Conservation (phyloP, 176 grass and related monocot genomes). For the Poa annua region DNA sequence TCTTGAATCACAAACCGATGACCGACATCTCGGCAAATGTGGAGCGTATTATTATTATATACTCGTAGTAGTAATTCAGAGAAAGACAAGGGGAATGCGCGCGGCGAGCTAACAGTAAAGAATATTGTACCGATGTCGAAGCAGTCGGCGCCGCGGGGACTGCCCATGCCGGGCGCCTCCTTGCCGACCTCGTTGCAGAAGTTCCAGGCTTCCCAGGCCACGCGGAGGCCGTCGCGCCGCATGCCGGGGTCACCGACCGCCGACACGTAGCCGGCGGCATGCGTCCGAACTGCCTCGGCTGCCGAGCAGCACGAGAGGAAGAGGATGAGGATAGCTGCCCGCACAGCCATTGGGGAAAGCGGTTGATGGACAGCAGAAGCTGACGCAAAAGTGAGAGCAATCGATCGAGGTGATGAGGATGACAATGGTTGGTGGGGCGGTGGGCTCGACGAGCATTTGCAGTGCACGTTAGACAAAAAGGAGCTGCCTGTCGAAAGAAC, state of each 20-base stretch:
- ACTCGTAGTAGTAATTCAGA: too few relatives aligned
- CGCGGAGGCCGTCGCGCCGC: conserved; percentile 73
- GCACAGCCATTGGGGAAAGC: conserved; percentile 22
- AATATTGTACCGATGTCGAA: conserved; percentile 63
- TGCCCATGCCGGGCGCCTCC: conserved; percentile 83
- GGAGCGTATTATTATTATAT: too few relatives aligned
- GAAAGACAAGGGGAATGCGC: not conserved
- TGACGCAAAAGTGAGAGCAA: not conserved
- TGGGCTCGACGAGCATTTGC: not conserved
- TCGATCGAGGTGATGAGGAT: conserved; percentile 5
- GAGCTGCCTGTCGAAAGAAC: not conserved
- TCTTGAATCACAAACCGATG: not conserved
- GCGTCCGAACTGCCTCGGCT: not conserved
- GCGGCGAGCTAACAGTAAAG: not conserved
- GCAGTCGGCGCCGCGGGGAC: conserved; percentile 90
- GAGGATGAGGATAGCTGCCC: not conserved
- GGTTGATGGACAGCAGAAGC: not conserved
- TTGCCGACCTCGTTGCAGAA: conserved; percentile 94
- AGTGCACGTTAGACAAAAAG: not conserved
- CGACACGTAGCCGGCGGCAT: conserved; percentile 47
- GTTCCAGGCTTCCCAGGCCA: conserved; percentile 93
- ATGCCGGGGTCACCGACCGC: conserved; percentile 87
- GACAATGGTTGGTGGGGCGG: not conserved
- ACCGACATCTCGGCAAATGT: too few relatives aligned
- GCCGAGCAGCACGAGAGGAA: not conserved